A percentile compares a stretch with the other conserved stretches of the same genome.
Conservation (phyloP, 73 alveolate species). For the Paramecium tetraurelia region DNA sequence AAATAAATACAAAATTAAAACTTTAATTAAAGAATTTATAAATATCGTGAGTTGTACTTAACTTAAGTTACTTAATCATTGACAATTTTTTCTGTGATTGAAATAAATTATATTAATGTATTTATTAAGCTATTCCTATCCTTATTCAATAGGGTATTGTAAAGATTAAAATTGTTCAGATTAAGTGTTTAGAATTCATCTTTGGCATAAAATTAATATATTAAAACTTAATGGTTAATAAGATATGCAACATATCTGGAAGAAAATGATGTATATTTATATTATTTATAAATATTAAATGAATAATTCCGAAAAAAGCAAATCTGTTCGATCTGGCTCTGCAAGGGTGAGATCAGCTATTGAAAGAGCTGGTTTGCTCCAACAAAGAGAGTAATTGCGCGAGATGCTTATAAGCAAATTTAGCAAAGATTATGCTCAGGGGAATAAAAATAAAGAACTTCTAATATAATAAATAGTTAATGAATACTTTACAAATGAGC, state of each 20-base stretch:
- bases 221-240: too few relatives aligned
- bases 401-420: constrained; percentile 39
- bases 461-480: constrained; percentile 48
- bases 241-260: not conserved
- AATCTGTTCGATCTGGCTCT: constrained; percentile 44
- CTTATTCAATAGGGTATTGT: too few relatives aligned
- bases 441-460: constrained; percentile 21
- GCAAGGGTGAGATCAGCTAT: constrained; percentile 51
- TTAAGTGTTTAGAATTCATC: not conserved
- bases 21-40: not conserved
- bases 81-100: not conserved
- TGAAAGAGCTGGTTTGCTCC: constrained; percentile 53
- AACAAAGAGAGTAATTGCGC: constrained; percentile 57
- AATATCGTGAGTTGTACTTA: not conserved
- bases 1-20: not conserved
- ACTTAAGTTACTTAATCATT: not conserved
- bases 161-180: not conserved
- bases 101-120: too few relatives aligned
- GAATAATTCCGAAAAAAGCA: constrained; percentile 37
- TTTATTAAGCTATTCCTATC: not conserved
- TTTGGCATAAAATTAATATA: not conserved
- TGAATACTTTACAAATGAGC: constrained; percentile 42
- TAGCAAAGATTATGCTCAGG: constrained; percentile 46
- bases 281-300: not conserved
- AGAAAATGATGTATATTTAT: not conserved